These are phyloP conservation scores for Podila horticola DNA, from an alignment of 192 early-diverging fungal genomes.

Conservation along the genomic window DNA sequence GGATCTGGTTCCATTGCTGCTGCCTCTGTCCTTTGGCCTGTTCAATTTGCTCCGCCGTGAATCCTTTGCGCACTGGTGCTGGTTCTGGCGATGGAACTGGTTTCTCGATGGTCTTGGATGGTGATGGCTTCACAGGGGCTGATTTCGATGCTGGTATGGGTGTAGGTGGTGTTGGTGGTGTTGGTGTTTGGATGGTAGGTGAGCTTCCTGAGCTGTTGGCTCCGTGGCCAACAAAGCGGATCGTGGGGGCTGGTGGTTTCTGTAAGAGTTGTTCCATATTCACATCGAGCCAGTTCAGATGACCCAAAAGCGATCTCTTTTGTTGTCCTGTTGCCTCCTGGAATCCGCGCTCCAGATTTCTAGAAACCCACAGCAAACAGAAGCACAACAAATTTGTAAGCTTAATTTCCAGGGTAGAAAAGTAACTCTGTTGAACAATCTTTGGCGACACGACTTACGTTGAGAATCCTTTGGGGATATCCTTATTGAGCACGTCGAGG, in stretches of 20 bases:
- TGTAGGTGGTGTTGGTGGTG: background rate
- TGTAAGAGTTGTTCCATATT: conserved; percentile 72
- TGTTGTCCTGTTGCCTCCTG: conserved; percentile 52
- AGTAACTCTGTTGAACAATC: background rate
- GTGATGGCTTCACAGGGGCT: background rate
- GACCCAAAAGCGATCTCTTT: conserved; percentile 48
- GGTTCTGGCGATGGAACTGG: background rate
- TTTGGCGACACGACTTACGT: conserved; percentile 24
- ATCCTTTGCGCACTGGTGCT: background rate
- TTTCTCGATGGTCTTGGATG: background rate
- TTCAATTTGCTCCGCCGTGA: conserved; percentile 20
- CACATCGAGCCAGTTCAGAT: conserved; percentile 69
- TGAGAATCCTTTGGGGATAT: conserved; percentile 62
- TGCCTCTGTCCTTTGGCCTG: conserved; percentile 22
- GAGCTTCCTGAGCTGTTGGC: background rate
- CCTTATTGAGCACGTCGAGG: conserved; percentile 57
- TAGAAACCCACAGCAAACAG: conserved; percentile 26
- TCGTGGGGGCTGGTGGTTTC: conserved; percentile 65
- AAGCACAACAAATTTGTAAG: background rate
- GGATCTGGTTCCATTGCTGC: conserved; percentile 32
- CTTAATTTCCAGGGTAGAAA: background rate
- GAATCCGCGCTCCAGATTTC: conserved; percentile 69
- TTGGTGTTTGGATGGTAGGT: background rate
- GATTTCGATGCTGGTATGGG: background rate
- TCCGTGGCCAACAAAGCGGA: conserved; percentile 58